Base-by-base conservation (phyloP, 352 stramenopile species). In the Pelagophyceae sp. region DNA sequence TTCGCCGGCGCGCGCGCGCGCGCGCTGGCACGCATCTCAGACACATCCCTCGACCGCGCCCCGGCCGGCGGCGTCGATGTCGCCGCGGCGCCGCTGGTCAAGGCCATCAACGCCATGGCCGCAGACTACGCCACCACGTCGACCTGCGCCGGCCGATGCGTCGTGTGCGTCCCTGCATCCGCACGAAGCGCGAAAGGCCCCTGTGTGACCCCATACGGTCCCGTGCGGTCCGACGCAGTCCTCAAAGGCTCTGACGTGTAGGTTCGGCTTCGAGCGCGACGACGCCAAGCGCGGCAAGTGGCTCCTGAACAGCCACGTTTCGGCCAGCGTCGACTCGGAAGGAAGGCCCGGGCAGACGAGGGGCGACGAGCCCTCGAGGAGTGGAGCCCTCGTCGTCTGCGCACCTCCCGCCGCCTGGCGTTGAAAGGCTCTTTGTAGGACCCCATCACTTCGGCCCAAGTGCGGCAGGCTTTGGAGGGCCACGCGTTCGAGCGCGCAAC, bases 1-100 rank as follows among this genome's bases (percentile, higher is more conserved):
- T 72, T 38, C 31, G 63, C 5, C 63, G 63, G 20, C 5, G 63
- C 63, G 63, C 63, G 63, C 6, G 63, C 63, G 63, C 63, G 63
- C 6, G 63, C 63, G 11, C 6, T 72, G 31, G 63, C 63, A 19
- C 63, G 63, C 31, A n/a, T 72, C 63, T 1, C 3, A 5, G 63
- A 72, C 63, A 45, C 63, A 32, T 38, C 63, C 5, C 63, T 72
- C 6, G 63, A 94, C 82, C 94, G 94, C 82, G 93, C 89, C 60
- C 90, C 90, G 11, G 95, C 95, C 75, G 90, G 89, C 3, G 91
- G 87, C 78, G 89, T 95, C 75, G 90, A 95, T 77, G 89, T 86
- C 60, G 87, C 89, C 3, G 93, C 95, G 71, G 86, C 92, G 33
- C 87, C 92, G 54, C 87, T 95, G 81, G 92, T 95, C 77, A 81